phyloP scores from a whole-genome alignment of 768 basidiomycete genomes.

The Kwoniella shandongensis region DNA sequence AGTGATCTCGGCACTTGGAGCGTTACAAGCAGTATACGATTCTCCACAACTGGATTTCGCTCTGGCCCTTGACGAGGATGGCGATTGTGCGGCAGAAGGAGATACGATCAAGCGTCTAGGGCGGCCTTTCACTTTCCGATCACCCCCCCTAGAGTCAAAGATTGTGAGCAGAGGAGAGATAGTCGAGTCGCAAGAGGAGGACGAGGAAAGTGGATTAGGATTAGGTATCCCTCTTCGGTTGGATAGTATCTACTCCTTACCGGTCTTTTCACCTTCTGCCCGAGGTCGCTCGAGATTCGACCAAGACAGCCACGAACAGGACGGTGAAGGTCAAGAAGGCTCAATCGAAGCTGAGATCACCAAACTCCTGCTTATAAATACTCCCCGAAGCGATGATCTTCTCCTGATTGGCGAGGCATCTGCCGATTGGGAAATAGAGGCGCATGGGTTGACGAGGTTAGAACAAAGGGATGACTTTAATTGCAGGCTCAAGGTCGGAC shows the following conservation, averaged over 20 bases:
- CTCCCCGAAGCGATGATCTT: too few species aligned
- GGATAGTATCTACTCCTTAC: conserved; percentile 15
- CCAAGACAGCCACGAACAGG: not conserved
- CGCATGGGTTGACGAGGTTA: too few species aligned
- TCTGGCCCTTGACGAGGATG: conserved; percentile 2
- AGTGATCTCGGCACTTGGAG: conserved; percentile 27
- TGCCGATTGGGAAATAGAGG: too few species aligned
- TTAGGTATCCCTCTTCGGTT: conserved; percentile 21
- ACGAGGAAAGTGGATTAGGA: conserved; percentile 18
- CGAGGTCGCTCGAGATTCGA: not conserved
- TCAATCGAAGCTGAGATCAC: too few species aligned
- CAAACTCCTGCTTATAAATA: too few species aligned
- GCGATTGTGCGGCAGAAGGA: too few species aligned
- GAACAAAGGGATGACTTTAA: too few species aligned
- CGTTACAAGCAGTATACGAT: conserved; percentile 17
- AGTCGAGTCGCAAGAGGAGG: not conserved
- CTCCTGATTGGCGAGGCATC: too few species aligned
- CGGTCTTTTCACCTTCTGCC: conserved; percentile 15
- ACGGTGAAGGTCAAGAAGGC: not conserved
- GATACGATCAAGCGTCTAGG: too few species aligned
- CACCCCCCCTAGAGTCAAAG: not conserved
- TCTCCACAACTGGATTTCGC: conserved; percentile 31
- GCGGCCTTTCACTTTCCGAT: too few species aligned
- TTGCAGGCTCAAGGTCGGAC: too few species aligned
- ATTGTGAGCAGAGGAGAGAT: not conserved